These are phyloP conservation scores for Phytophthora sp. DNA, from an alignment of 352 stramenopile species.

Conservation along the genomic window DNA sequence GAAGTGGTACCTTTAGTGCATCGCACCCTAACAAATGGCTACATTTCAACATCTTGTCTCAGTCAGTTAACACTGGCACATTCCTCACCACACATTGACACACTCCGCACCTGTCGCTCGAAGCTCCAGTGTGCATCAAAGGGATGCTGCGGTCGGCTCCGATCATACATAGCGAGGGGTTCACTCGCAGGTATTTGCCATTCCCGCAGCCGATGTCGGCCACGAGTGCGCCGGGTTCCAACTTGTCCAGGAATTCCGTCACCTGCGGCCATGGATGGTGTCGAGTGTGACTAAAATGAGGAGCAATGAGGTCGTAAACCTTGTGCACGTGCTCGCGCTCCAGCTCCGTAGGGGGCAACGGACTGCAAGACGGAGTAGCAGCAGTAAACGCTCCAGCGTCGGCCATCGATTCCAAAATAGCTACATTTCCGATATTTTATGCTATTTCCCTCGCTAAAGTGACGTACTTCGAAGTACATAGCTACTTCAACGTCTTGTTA, in stretches of 20 bases:
- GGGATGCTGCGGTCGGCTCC: conserved; percentile 79
- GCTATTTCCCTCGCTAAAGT: conserved; percentile 20
- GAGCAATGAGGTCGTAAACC: conserved; percentile 86
- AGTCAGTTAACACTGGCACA: neutral
- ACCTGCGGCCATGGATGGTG: conserved; percentile 85
- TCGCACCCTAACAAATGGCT: conserved; percentile 78
- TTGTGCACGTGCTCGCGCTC: conserved; percentile 86
- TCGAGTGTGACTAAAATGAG: conserved; percentile 86
- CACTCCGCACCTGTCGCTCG: conserved; percentile 41
- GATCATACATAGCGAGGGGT: conserved; percentile 67
- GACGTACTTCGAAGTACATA: conserved; percentile 11
- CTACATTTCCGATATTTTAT: conserved; percentile 16
- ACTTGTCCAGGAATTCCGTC: conserved; percentile 55
- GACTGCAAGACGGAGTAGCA: conserved; percentile 13
- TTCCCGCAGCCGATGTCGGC: conserved; percentile 85
- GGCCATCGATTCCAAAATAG: conserved; percentile 24
- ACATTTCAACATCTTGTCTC: neutral
- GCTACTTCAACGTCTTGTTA: too few relatives aligned
- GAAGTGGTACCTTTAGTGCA: conserved; percentile 68
- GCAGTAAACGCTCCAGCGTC: conserved; percentile 4
- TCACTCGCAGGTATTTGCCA: conserved; percentile 81
- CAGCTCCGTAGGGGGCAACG: conserved; percentile 56
- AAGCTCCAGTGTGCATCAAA: conserved; percentile 59
- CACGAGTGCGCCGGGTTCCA: conserved; percentile 61
- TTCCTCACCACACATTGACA: neutral